phyloP scores from a whole-genome alignment of 305 asterid genomes.

The Lippia alba region DNA sequence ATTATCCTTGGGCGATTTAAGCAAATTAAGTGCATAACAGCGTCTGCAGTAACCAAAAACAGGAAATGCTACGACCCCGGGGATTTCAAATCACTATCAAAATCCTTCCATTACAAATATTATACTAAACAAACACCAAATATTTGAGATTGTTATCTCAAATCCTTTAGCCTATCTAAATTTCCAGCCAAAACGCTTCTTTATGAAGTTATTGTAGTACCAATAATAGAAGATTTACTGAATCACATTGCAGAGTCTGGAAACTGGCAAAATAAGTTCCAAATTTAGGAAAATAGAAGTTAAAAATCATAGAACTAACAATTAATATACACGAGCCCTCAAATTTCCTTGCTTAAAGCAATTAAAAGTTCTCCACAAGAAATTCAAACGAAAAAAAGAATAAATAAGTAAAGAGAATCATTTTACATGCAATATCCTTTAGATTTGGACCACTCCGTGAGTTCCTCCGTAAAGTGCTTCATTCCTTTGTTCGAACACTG shows the following conservation, averaged over 20 bases:
- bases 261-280: background rate
- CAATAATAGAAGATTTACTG: background rate
- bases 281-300: background rate
- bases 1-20: too few relatives aligned
- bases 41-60: too few relatives aligned
- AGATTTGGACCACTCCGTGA: slow-evolving; percentile 65
- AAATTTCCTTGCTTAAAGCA: background rate
- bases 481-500: slow-evolving; percentile 85
- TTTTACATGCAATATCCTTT: slow-evolving; percentile 81
- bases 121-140: background rate
- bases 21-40: too few relatives aligned
- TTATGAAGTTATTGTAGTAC: background rate
- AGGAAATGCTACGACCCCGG: too few relatives aligned
- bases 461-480: slow-evolving; percentile 72
- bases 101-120: background rate
- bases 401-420: background rate
- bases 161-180: background rate
- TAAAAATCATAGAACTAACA: background rate
- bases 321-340: background rate
- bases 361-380: background rate
- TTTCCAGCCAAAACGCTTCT: background rate
- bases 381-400: background rate
- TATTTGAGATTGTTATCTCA: background rate
- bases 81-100: background rate
- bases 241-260: background rate